Base-by-base conservation (phyloP, 805 yeast species). In the Candida incommunis region DNA sequence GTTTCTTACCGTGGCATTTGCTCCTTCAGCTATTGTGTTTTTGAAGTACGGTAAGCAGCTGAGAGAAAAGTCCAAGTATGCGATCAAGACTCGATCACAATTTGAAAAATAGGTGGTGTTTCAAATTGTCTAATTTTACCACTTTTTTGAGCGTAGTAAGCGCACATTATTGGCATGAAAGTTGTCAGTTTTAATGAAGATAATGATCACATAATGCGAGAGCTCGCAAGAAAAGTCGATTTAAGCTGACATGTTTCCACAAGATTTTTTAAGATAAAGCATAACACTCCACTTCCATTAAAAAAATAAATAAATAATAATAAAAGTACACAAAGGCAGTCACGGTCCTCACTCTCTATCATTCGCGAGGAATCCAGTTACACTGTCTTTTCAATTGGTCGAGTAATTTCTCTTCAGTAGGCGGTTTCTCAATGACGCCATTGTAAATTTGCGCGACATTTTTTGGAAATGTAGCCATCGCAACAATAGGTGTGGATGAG, bases 401-500 rank as follows among this genome's bases (percentile, higher is more conserved):
- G 7, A 31, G 18, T n/a, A 31, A 18, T n/a, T 31, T 31, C n/a
- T 31, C 37, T 5, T 7, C 20, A 5, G 37, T 31, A 11, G 37
- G 37, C 20, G 37, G 37, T 18, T 31, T 31, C n/a, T 31, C 37
- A 31, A 31, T 31, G 7, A 31, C 37, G 13, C 37, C 37, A 16
- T 16, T 7, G 18, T 31, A 31, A 31, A 31, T 31, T 5, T 5
- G 20, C 5, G 9, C 37, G n/a, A n/a, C 37, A 13, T 25, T 25
- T 18, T 35, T 76, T 76, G 44, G 40, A 53, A 74, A 79, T 1
- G 80, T 80, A 0, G 94, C 83, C 29, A 81, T 61, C 0, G 88
- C 87, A 34, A 88, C 69, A 18, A 87, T 72, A 1, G 88, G 90
- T 0, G 96, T 83, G 21, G 70, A 69, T 0, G 82, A 71, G 57